Evolutionary conservation across 2,329 filamentous ascomycete genomes (phyloP), one percentile per base, ranked within the genome.

Genomic region (Chaetomiaceae sp.): DNA sequence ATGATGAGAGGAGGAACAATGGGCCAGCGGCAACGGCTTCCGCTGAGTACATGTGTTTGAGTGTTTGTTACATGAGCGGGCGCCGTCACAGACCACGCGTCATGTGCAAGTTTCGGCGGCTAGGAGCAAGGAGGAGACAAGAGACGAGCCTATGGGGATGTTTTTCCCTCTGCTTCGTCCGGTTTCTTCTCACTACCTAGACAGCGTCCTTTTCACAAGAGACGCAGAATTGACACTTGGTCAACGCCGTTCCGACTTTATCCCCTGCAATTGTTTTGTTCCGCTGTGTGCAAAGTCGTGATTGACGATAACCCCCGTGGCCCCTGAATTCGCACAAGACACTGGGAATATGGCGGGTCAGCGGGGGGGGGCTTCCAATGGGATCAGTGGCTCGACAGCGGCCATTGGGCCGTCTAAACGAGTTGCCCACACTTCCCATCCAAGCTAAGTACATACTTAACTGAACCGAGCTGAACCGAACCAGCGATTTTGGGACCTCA

Each of bases 31-130:
- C 40, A 51, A 20, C 30, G 37, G n/a, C n/a, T 14, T 18, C 38
- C 32, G 40, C 38, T 44, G 30, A 30, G 40, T 44, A 43, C 40
- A 37, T 23, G 37, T 43, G 21, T 29, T 50, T 37, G 4, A 8
- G 23, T n/a, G 8, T 18, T 43, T 33, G 38, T 29, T 21, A 44
- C 48, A 51, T n/a, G 42, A 44, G 40, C 44, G 13, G 21, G 38
- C 40, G 40, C 21, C 23, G 10, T 29, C 14, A 32, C n/a, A 27
- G 29, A 11, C 4, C 13, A n/a, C n/a, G 10, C 29, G 20, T 50
- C 38, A 43, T 42, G 38, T 50, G 27, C 29, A 42, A 33, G 29
- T 14, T 41, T 13, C 18, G 7, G 18, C 30, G 8, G 18, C 20
- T n/a, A 13, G 25, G 44, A 20, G 47, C 16, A 29, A 50, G 38